phyloP scores from a whole-genome alignment of 176 grass and related monocot species.

The Panicum miliaceum region DNA sequence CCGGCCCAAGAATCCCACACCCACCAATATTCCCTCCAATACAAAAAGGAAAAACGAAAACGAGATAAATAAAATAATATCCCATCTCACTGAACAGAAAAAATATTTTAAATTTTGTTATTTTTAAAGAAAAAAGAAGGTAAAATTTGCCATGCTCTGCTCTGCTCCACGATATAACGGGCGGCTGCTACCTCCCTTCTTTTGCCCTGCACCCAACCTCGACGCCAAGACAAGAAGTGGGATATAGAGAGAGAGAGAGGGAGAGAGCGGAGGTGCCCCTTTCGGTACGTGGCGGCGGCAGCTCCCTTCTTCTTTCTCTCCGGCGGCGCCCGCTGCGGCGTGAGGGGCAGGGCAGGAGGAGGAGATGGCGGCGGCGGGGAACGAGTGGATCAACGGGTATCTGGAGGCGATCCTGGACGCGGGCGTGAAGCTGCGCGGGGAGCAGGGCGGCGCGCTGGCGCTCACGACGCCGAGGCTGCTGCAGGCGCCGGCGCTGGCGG shows the following conservation, averaged over 20 bases:
- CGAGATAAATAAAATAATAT: not conserved
- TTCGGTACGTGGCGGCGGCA: not conserved
- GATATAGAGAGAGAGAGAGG: not conserved
- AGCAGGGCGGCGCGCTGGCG: conserved; percentile 31
- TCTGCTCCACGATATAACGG: conserved; percentile 2
- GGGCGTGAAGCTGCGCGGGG: conserved; percentile 40
- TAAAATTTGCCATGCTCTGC: not conserved
- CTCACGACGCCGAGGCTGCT: conserved; percentile 46
- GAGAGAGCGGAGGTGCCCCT: no score
- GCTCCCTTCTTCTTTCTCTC: not conserved
- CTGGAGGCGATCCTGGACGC: conserved; percentile 93
- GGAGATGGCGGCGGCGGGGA: conserved; percentile 49
- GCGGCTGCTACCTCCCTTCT: no score
- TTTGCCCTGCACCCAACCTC: conserved; percentile 1
- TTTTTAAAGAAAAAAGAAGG: not conserved
- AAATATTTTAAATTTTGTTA: no score
- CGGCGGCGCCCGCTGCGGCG: not conserved
- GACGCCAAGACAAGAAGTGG: not conserved
- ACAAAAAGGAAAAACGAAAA: not conserved
- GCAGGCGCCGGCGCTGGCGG: conserved; percentile 27
- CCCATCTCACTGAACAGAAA: not conserved
- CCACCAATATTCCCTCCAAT: not conserved
- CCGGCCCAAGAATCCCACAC: conserved; percentile 5
- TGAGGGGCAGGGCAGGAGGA: not conserved
- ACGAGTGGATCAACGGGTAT: conserved; percentile 99